Percentiles rank a stretch among this genome's conserved stretches.
phyloP scores from a whole-genome alignment of 768 basidiomycete species.

The Boletus patriciae region DNA sequence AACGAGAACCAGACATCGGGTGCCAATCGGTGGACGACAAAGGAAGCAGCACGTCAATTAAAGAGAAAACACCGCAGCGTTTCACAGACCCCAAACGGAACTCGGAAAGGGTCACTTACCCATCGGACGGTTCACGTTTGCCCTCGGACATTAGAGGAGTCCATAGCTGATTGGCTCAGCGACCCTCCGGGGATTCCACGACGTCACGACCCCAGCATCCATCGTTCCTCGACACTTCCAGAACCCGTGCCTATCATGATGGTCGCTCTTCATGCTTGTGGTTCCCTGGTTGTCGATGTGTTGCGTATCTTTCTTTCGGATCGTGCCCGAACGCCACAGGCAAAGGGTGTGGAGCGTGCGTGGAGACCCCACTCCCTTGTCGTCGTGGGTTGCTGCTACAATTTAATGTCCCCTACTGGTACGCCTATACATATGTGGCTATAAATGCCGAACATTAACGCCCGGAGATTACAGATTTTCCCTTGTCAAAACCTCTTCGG shows the following conservation, averaged over 20 bases:
- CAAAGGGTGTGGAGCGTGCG: not conserved
- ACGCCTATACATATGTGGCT: constrained; percentile 5
- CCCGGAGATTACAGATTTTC: constrained; percentile 47
- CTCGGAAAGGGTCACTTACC: constrained; percentile 41
- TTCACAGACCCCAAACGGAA: not conserved
- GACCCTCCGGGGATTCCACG: constrained; percentile 8
- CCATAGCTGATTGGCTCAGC: constrained; percentile 55
- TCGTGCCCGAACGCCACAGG: constrained; percentile 16
- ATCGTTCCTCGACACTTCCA: not conserved
- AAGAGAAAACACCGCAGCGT: constrained; percentile 9
- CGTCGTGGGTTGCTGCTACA: constrained; percentile 80
- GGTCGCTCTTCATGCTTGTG: constrained; percentile 75
- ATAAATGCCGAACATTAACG: constrained; percentile 2
- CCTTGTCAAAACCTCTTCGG: constrained; percentile 41
- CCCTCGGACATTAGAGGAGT: constrained; percentile 43
- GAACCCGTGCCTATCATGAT: constrained; percentile 50
- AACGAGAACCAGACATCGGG: constrained; percentile 59
- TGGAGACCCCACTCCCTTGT: constrained; percentile 59
- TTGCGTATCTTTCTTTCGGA: constrained; percentile 50
- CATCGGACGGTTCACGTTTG: constrained; percentile 60
- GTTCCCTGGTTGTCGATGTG: constrained; percentile 67
- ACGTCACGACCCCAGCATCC: not conserved
- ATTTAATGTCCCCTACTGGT: constrained; percentile 59
- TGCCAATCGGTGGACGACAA: constrained; percentile 46
- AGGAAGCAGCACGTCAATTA: constrained; percentile 20